Evolutionary conservation across 2,329 filamentous ascomycete species (phyloP).

Genomic region (Dactylonectria estremocensis): DNA sequence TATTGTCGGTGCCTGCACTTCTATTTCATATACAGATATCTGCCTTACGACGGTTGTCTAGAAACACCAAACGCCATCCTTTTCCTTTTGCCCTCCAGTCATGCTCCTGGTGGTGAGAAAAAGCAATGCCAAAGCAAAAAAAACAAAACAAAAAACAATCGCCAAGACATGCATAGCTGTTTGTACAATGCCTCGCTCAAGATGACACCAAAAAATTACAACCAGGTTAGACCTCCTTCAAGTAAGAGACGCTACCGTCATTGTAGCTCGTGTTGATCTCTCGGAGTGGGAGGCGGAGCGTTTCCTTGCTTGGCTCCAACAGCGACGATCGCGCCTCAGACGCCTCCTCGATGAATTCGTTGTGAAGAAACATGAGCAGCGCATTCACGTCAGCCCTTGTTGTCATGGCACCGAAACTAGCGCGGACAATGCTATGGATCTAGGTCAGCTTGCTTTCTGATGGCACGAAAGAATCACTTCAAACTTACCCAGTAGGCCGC

Average conservation of each 20-base stretch:
- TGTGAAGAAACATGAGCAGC: conserved; percentile 62
- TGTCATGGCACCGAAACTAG: conserved; percentile 74
- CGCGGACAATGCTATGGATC: conserved; percentile 67
- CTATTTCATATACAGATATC: not conserved
- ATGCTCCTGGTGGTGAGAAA: not conserved
- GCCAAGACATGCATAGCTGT: not conserved
- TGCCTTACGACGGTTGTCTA: not conserved
- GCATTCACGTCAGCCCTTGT: conserved; percentile 68
- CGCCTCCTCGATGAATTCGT: conserved; percentile 35
- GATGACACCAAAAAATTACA: not conserved
- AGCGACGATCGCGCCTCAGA: conserved; percentile 12
- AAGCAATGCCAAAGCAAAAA: not conserved
- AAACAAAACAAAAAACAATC: not conserved
- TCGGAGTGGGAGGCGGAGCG: conserved; percentile 31
- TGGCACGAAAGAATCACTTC: not conserved
- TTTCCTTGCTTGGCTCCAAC: conserved; percentile 31
- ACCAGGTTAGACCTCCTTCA: conserved; percentile 13
- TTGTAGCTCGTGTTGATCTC: conserved; percentile 31
- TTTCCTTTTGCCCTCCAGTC: not conserved
- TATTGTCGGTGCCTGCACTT: not conserved
- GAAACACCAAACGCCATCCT: conserved; percentile 6
- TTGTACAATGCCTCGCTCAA: not conserved
- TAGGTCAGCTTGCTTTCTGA: conserved; percentile 24
- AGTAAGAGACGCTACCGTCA: conserved; percentile 15
- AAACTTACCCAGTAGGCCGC: conserved; percentile 66